These are phyloP conservation scores for Suillus subluteus DNA, from an alignment of 768 basidiomycete genomes.

Conservation along the genomic window DNA sequence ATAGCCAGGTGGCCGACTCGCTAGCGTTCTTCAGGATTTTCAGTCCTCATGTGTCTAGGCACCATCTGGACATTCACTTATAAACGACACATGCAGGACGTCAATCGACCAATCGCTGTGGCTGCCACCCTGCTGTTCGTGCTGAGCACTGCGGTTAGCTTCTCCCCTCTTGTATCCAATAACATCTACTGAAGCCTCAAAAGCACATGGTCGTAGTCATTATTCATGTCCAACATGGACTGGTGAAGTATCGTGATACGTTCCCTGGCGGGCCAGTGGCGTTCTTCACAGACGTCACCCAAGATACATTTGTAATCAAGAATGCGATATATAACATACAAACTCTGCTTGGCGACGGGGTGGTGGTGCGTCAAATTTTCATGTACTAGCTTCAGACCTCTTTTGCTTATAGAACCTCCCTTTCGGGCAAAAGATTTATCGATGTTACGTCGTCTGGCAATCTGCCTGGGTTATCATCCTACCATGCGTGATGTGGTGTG, in stretches of 20 bases:
- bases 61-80: neutral
- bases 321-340: neutral
- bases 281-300: neutral
- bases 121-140: neutral
- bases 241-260: neutral
- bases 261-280: neutral
- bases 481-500: neutral
- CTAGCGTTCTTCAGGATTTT: neutral
- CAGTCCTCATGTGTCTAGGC: neutral
- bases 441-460: neutral
- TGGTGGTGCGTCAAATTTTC: neutral
- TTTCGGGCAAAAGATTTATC: neutral
- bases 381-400: neutral
- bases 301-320: neutral
- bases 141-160: neutral
- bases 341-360: neutral
- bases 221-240: neutral
- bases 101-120: constrained; percentile 1
- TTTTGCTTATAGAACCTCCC: neutral
- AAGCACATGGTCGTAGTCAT: neutral
- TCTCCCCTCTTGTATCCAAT: neutral
- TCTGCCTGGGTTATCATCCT: neutral
- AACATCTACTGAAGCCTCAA: neutral
- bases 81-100: neutral
- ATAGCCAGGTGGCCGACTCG: neutral